Evolutionary conservation across 805 yeast genomes (phyloP).

Genomic region (Suhomyces faveliae): DNA sequence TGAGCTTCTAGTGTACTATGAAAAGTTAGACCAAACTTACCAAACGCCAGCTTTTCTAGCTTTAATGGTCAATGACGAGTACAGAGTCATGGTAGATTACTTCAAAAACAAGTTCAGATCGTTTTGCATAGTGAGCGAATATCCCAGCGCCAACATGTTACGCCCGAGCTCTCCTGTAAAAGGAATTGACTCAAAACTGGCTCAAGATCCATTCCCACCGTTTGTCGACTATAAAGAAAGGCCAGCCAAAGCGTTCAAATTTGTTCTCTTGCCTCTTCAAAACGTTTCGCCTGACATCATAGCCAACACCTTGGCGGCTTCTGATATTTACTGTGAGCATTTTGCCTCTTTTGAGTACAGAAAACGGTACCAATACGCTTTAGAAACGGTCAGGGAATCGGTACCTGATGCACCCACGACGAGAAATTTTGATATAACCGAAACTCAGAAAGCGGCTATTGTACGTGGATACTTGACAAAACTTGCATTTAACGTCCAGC

Average conservation of each 20-base stretch:
- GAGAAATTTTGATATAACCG: slow-evolving; percentile 12
- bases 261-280: slow-evolving; percentile 20
- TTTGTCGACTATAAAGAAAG: slow-evolving; percentile 26
- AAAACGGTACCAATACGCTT: slow-evolving; percentile 38
- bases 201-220: slow-evolving; percentile 13
- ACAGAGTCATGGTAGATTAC: slow-evolving; percentile 66
- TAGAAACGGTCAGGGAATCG: slow-evolving; percentile 19
- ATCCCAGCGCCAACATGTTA: slow-evolving; percentile 35
- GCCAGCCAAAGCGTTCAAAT: slow-evolving; percentile 18
- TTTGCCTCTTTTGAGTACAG: slow-evolving; percentile 33
- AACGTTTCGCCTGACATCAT: slow-evolving; percentile 17
- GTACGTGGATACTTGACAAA: slow-evolving; percentile 48
- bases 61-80: slow-evolving; percentile 51
- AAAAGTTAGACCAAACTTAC: slow-evolving; percentile 55
- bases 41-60: slow-evolving; percentile 45
- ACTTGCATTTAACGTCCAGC: slow-evolving; percentile 62
- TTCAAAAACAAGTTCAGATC: slow-evolving; percentile 65
- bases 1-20: slow-evolving; percentile 5
- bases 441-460: slow-evolving; percentile 41
- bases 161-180: slow-evolving; percentile 22
- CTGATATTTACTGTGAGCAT: slow-evolving; percentile 61
- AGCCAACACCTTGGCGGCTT: slow-evolving; percentile 35
- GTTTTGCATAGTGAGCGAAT: slow-evolving; percentile 51
- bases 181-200: slow-evolving; percentile 7
- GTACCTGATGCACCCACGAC: background rate